Conservation (phyloP, 1,139 yeast genomes). For the Blastobotrys buckinghamii region DNA sequence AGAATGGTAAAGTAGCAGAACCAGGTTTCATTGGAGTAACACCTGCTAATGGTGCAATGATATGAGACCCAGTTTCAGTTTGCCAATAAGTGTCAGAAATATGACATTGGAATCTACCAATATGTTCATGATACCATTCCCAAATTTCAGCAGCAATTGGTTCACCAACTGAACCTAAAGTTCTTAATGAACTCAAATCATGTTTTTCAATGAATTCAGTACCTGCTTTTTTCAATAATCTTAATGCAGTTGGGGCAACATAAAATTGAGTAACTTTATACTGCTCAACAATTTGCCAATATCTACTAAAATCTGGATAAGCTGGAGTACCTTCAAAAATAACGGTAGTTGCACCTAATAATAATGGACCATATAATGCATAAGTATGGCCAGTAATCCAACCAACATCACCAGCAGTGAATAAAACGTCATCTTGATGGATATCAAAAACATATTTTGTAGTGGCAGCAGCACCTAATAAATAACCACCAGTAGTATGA, state of each 20-base stretch:
- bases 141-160: slow-evolving; percentile 97
- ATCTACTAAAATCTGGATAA: slow-evolving; percentile 92
- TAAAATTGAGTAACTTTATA: slow-evolving; percentile 95
- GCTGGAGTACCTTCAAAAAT: slow-evolving; percentile 98
- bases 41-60: slow-evolving; percentile 94
- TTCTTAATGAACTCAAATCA: slow-evolving; percentile 85
- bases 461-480: slow-evolving; percentile 91
- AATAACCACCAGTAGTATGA: slow-evolving; percentile 90
- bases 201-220: slow-evolving; percentile 83
- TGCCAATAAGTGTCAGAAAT: slow-evolving; percentile 98
- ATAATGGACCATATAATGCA: slow-evolving; percentile 89
- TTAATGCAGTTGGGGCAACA: slow-evolving; percentile 96
- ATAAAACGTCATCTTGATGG: slow-evolving; percentile 79
- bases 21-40: slow-evolving; percentile 95
- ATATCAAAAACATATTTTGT: slow-evolving; percentile 91
- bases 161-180: slow-evolving; percentile 97
- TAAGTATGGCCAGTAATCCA: slow-evolving; percentile 99
- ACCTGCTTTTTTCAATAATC: slow-evolving; percentile 93
- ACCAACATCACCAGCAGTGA: slow-evolving; percentile 98
- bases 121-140: slow-evolving; percentile 95
- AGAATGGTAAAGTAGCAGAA: slow-evolving; percentile 92
- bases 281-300: slow-evolving; percentile 93
- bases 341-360: slow-evolving; percentile 83
- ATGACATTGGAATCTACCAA: slow-evolving; percentile 82
- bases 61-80: slow-evolving; percentile 95